Evolutionary conservation across 2,329 filamentous ascomycete genomes (phyloP).

Genomic region (Neoarthrinium moseri): DNA sequence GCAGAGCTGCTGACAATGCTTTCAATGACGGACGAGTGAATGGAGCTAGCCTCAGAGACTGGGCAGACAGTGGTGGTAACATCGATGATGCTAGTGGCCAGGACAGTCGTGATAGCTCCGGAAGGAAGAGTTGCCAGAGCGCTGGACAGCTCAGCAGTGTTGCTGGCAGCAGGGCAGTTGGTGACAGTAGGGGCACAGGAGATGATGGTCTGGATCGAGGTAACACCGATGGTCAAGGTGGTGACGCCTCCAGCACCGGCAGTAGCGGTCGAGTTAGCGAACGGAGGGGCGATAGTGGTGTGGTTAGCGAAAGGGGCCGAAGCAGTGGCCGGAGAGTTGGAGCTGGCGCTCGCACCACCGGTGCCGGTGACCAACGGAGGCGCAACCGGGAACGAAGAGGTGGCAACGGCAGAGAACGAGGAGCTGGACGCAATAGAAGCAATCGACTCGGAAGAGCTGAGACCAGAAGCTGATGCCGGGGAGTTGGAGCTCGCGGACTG

Average conservation of each 20-base stretch:
- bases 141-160: slow-evolving; percentile 19
- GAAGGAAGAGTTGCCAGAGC: slow-evolving; percentile 18
- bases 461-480: slow-evolving; percentile 11
- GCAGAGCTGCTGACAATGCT: slow-evolving; percentile 9
- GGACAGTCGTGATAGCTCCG: slow-evolving; percentile 22
- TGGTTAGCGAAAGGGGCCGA: slow-evolving; percentile 10
- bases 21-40: slow-evolving; percentile 23
- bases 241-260: slow-evolving; percentile 17
- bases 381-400: too few relatives aligned
- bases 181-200: slow-evolving; percentile 25
- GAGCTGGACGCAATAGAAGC: too few relatives aligned
- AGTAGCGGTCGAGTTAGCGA: slow-evolving; percentile 8
- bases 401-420: too few relatives aligned
- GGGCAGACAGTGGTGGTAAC: slow-evolving; percentile 28
- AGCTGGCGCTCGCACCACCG: too few relatives aligned
- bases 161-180: slow-evolving; percentile 22
- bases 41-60: slow-evolving; percentile 20
- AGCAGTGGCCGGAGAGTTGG: slow-evolving; percentile 4
- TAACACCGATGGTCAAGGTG: slow-evolving; percentile 21
- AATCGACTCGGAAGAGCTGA: too few relatives aligned
- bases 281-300: slow-evolving; percentile 7
- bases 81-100: slow-evolving; percentile 24
- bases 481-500: slow-evolving; percentile 9
- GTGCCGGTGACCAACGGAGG: too few relatives aligned
- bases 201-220: slow-evolving; percentile 23